phyloP scores from a whole-genome alignment of 495 filamentous ascomycete species.

The Lasiosphaeria hispida region DNA sequence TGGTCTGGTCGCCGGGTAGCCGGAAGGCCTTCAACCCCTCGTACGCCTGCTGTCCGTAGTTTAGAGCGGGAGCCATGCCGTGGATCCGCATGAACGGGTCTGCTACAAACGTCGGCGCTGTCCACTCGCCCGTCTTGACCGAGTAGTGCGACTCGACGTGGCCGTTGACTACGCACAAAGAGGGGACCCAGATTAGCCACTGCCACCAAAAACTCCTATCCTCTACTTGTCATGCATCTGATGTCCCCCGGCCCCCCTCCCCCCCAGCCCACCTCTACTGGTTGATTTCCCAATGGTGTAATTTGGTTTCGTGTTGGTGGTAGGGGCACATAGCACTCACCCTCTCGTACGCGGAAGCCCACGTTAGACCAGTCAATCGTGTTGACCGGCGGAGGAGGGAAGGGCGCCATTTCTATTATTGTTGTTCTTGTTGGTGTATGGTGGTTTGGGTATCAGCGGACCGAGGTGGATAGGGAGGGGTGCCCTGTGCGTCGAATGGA shows the following conservation, averaged over 20 bases:
- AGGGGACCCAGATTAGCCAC: no score
- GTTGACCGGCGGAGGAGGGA: slow-evolving; percentile 78
- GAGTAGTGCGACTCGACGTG: slow-evolving; percentile 75
- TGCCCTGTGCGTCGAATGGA: not conserved
- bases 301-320: no score
- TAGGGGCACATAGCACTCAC: slow-evolving; percentile 39
- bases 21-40: slow-evolving; percentile 93
- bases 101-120: slow-evolving; percentile 64
- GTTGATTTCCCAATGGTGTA: no score
- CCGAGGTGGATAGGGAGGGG: not conserved
- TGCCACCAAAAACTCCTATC: no score
- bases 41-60: slow-evolving; percentile 93
- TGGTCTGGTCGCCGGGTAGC: slow-evolving; percentile 54
- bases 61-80: slow-evolving; percentile 85
- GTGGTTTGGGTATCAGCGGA: no score
- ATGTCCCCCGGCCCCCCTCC: no score
- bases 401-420: slow-evolving; percentile 44
- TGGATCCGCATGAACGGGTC: slow-evolving; percentile 81
- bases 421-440: not conserved
- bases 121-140: slow-evolving; percentile 69
- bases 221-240: no score
- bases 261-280: no score
- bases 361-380: slow-evolving; percentile 90
- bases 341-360: slow-evolving; percentile 87
- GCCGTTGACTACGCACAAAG: slow-evolving; percentile 59